Percentiles rank a stretch among this genome's conserved stretches.
These are phyloP conservation scores for Claviceps spartinae DNA, from an alignment of 2,329 filamentous ascomycete genomes.

Conservation along the genomic window DNA sequence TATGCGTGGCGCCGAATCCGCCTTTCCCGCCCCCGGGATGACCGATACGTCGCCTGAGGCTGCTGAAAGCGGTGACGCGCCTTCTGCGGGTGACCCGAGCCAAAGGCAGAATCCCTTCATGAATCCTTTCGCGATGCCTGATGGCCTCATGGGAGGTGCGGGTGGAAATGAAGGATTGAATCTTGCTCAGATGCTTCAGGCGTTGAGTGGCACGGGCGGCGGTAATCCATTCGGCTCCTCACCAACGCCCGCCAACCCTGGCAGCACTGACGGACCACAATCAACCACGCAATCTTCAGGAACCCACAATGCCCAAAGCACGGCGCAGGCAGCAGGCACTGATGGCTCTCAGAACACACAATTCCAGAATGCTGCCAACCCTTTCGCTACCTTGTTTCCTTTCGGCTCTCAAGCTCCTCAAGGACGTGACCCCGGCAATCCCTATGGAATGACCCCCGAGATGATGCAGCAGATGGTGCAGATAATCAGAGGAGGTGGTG, in stretches of 20 bases:
- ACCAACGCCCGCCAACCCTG: background rate
- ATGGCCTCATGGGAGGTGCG: conserved; percentile 11
- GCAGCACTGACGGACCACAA: conserved; percentile 9
- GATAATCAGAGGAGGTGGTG: conserved; percentile 25
- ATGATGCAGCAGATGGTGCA: conserved; percentile 41
- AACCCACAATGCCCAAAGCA: conserved; percentile 13
- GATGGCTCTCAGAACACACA: conserved; percentile 14
- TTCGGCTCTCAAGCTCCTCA: conserved; percentile 11
- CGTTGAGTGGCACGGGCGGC: conserved; percentile 16
- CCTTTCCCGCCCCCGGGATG: conserved; percentile 81
- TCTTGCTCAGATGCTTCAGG: conserved; percentile 17
- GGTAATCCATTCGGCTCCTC: conserved; percentile 23
- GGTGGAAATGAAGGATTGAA: conserved; percentile 9
- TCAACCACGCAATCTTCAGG: conserved; percentile 15
- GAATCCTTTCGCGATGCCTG: conserved; percentile 19
- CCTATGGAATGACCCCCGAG: conserved; percentile 39
- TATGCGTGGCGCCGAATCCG: conserved; percentile 41
- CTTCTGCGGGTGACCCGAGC: conserved; percentile 14
- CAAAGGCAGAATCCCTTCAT: conserved; percentile 30
- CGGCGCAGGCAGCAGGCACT: conserved; percentile 11
- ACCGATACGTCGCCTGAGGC: conserved; percentile 70
- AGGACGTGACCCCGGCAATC: conserved; percentile 20
- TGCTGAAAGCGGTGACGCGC: conserved; percentile 15
- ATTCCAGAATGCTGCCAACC: conserved; percentile 38
- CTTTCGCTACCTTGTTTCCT: conserved; percentile 54